A percentile compares a stretch with the other conserved stretches of the same genome.
Evolutionary conservation across 495 filamentous ascomycete species (phyloP).

Genomic region (Xylaria cubensis): DNA sequence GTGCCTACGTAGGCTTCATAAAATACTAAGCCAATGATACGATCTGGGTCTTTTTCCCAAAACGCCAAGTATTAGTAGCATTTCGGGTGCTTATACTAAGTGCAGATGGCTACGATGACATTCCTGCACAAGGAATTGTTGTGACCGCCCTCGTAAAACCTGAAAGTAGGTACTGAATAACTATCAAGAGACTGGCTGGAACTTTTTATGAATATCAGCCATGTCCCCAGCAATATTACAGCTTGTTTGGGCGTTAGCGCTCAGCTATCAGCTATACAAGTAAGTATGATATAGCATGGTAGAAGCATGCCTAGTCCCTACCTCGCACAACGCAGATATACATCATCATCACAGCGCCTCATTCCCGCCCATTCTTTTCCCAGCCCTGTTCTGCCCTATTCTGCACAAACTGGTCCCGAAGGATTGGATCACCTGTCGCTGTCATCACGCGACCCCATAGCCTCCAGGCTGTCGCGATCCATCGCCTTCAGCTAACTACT

Average conservation of each 20-base stretch:
- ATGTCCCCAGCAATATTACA: slow-evolving; percentile 2
- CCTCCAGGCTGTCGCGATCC: not conserved
- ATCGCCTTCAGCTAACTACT: not conserved
- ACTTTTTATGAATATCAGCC: not conserved
- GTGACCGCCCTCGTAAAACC: not conserved
- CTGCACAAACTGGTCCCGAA: slow-evolving; percentile 21
- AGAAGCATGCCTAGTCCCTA: slow-evolving; percentile 4
- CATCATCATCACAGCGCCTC: slow-evolving; percentile 9
- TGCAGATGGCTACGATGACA: not conserved
- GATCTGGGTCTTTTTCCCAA: not conserved
- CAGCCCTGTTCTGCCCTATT: slow-evolving; percentile 21
- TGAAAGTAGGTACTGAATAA: too few relatives aligned
- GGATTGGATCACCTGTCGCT: slow-evolving; percentile 19
- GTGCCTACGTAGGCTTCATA: not conserved
- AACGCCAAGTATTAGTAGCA: not conserved
- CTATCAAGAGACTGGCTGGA: not conserved
- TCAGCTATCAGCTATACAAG: not conserved
- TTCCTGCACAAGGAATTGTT: not conserved
- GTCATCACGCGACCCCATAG: slow-evolving; percentile 13
- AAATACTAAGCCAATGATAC: not conserved
- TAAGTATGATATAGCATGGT: slow-evolving; percentile 1
- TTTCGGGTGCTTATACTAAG: not conserved
- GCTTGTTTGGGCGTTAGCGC: not conserved
- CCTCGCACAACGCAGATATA: slow-evolving; percentile 8
- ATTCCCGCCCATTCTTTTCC: not conserved